These are phyloP conservation scores for Catunica adiposa DNA, from an alignment of 2,329 filamentous ascomycete genomes.

Conservation along the genomic window DNA sequence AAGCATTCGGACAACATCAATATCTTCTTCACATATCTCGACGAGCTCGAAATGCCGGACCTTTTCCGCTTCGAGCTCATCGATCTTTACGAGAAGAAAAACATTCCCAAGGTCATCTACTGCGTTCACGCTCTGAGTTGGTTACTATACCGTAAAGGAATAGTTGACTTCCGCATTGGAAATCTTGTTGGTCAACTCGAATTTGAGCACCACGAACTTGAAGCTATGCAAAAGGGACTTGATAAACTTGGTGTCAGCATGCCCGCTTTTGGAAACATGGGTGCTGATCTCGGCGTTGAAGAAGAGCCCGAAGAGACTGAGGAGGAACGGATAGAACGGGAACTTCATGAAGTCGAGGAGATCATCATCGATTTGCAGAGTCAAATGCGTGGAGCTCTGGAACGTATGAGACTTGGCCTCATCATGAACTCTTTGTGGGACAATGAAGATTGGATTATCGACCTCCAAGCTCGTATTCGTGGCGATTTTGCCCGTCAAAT, in stretches of 20 bases:
- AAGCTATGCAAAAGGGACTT: constrained; percentile 90
- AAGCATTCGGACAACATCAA: constrained; percentile 97
- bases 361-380: constrained; percentile 67
- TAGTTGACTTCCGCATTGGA: constrained; percentile 88
- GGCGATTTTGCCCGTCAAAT: constrained; percentile 80
- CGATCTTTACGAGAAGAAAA: constrained; percentile 98
- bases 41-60: constrained; percentile 82
- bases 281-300: constrained; percentile 83
- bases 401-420: constrained; percentile 59
- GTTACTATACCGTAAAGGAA: constrained; percentile 88
- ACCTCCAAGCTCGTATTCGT: constrained; percentile 73
- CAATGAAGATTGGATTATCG: constrained; percentile 56
- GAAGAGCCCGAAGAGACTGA: constrained; percentile 65
- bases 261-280: constrained; percentile 96
- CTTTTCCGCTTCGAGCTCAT: constrained; percentile 94
- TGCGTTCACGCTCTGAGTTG: constrained; percentile 95
- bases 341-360: constrained; percentile 60
- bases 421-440: constrained; percentile 87
- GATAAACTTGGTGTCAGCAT: constrained; percentile 90
- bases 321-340: constrained; percentile 70
- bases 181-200: constrained; percentile 92
- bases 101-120: constrained; percentile 97
- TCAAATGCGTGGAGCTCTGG: constrained; percentile 65
- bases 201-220: constrained; percentile 93
- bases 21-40: constrained; percentile 84